These are phyloP conservation scores for Rubia peregrina DNA, from an alignment of 305 asterid species.

Conservation along the genomic window DNA sequence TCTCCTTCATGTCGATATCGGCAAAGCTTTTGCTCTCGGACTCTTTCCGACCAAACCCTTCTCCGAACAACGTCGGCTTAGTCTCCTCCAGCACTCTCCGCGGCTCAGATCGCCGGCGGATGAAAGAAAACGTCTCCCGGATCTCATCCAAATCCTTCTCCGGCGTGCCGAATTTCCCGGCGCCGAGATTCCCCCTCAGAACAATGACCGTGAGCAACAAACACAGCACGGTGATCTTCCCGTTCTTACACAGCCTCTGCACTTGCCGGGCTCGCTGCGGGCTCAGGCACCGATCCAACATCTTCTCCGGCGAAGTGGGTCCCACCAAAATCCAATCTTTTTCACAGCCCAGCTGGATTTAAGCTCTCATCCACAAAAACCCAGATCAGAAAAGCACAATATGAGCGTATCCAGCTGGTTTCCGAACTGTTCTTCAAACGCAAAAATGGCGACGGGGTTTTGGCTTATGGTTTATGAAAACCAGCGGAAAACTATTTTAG, in stretches of 20 bases:
- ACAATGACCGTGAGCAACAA: slow-evolving; percentile 57
- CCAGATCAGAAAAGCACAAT: neutral
- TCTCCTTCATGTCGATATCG: slow-evolving; percentile 45
- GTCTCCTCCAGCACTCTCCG: slow-evolving; percentile 70
- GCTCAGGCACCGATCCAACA: slow-evolving; percentile 52
- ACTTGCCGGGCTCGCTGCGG: slow-evolving; percentile 52
- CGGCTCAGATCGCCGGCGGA: slow-evolving; percentile 57
- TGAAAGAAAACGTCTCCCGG: slow-evolving; percentile 51
- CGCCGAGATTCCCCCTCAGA: slow-evolving; percentile 56
- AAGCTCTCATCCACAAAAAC: neutral
- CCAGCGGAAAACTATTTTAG: neutral
- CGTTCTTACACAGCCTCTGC: slow-evolving; percentile 47
- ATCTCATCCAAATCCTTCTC: slow-evolving; percentile 60
- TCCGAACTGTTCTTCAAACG: neutral
- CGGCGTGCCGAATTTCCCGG: slow-evolving; percentile 68
- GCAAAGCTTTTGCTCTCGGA: slow-evolving; percentile 35
- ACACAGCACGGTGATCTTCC: slow-evolving; percentile 63
- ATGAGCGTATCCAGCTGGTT: neutral
- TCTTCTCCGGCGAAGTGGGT: slow-evolving; percentile 7
- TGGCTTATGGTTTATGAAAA: neutral
- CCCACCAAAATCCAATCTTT: neutral
- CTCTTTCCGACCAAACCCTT: neutral
- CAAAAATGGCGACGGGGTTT: neutral
- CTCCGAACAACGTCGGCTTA: slow-evolving; percentile 5
- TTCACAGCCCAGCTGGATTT: neutral